Base-by-base conservation (phyloP, 208 protist species). In the Trypanosoma boissoni region DNA sequence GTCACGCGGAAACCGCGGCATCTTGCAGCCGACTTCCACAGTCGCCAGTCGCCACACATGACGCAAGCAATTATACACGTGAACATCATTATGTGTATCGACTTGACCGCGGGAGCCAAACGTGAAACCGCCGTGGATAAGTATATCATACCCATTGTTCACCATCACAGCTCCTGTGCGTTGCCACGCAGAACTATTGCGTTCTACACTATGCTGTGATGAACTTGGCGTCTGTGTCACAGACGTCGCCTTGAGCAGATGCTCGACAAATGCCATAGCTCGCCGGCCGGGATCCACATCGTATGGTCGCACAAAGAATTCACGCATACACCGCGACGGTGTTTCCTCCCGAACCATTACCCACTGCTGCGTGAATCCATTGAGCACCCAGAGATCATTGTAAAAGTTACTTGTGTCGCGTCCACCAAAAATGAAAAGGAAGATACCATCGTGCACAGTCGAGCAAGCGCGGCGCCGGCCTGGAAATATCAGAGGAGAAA, bases 371-470 rank as follows among this genome's bases (percentile, higher is more conserved):
- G 78, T 86, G 21, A 68, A 50, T 1, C 51, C 48, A 63, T 86
- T 90, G 18, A 86, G 63, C 10, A 83, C 76, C 83, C 83, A 90
- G 6, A 86, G 56, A 48, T 90, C 83, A 50, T 90, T 90, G 65
- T 79, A 86, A 58, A 86, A 90, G 28, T 20, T 37, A 55, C 46
- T 58, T 14, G 59, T 67, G 27, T 84, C 83, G 24, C 83, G 68
- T 14, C 83, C 83, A 32, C 83, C 79, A 72, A 90, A 90, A 41
- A 90, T 56, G 49, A 80, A 83, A 27, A 90, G 54, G 60, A 80
- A 86, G 18, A 76, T 70, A 39, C 68, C 59, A 16, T 62, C 46
- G 58, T 73, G 80, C 2, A 82, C 79, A 6, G 68, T 54, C 4
- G 71, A 68, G 34, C 65, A 78, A 34, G 83, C 54, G 34, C 83